Evolutionary conservation across 768 basidiomycete species (phyloP).

Genomic region (Fistulinella prunicolor): DNA sequence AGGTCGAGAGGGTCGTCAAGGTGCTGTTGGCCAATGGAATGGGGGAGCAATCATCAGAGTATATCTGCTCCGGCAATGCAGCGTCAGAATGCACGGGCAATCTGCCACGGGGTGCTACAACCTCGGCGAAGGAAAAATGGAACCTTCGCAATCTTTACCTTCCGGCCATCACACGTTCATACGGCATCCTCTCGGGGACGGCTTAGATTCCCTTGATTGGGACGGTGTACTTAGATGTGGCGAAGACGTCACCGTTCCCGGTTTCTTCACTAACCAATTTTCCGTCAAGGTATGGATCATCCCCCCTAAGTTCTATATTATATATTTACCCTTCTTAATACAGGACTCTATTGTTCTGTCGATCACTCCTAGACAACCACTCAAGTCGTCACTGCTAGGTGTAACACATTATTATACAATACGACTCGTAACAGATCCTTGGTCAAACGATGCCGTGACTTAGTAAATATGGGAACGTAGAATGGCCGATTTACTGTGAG

Average conservation of each 20-base stretch:
- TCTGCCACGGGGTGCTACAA: constrained; percentile 12
- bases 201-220: constrained; percentile 54
- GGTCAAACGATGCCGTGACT: constrained; percentile 21
- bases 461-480: neutral
- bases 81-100: constrained; percentile 32
- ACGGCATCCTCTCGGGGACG: constrained; percentile 17
- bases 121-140: constrained; percentile 49
- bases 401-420: constrained; percentile 49
- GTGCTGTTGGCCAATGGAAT: neutral
- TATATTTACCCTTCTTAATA: neutral
- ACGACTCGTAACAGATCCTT: constrained; percentile 58
- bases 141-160: constrained; percentile 41
- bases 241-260: constrained; percentile 39
- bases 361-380: constrained; percentile 41
- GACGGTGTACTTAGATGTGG: constrained; percentile 48
- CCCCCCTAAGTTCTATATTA: neutral
- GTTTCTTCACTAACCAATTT: constrained; percentile 46
- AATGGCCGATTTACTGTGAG: neutral
- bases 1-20: neutral
- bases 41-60: constrained; percentile 40
- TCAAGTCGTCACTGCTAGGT: constrained; percentile 35
- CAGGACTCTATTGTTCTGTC: constrained; percentile 60
- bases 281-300: constrained; percentile 47
- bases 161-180: constrained; percentile 5
- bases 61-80: constrained; percentile 50